Conservation (phyloP, 2,329 filamentous ascomycete species). For the Colletotrichum liaoningense region DNA sequence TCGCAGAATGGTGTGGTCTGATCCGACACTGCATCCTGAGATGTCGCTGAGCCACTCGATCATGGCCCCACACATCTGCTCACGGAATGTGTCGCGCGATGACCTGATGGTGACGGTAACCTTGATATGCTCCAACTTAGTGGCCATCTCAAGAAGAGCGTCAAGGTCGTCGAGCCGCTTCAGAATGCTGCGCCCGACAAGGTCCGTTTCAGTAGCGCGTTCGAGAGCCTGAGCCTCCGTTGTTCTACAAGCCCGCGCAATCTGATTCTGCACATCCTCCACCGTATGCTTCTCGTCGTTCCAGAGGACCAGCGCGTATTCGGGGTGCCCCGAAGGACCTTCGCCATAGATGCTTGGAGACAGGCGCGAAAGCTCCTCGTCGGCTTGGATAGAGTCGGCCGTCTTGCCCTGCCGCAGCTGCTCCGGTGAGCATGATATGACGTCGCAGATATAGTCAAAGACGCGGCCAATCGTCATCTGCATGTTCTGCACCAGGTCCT, state of each 20-base stretch:
- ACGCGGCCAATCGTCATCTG: constrained; percentile 86
- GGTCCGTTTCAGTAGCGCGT: constrained; percentile 89
- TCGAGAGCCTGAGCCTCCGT: constrained; percentile 74
- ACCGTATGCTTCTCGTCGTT: constrained; percentile 99
- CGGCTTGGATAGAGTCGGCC: constrained; percentile 80
- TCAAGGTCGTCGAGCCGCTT: constrained; percentile 80
- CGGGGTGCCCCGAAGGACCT: constrained; percentile 73
- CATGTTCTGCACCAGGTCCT: constrained; percentile 81
- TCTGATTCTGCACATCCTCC: constrained; percentile 88
- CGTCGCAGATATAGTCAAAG: constrained; percentile 96
- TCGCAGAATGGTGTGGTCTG: constrained; percentile 82
- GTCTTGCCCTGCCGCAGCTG: constrained; percentile 90
- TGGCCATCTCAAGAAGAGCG: constrained; percentile 80
- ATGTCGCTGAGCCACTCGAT: constrained; percentile 97
- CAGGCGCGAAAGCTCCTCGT: constrained; percentile 84
- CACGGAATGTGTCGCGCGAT: constrained; percentile 92
- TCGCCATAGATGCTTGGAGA: constrained; percentile 77
- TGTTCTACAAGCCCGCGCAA: constrained; percentile 87
- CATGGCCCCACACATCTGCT: constrained; percentile 98
- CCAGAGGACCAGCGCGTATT: constrained; percentile 91
- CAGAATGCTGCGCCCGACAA: constrained; percentile 87
- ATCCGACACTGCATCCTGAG: constrained; percentile 85
- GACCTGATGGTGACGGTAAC: constrained; percentile 96
- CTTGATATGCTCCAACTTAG: constrained; percentile 93
- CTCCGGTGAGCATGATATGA: constrained; percentile 97